A percentile compares a stretch with the other conserved stretches of the same genome.
These are phyloP conservation scores for Hyaloscypha bicolor DNA, from an alignment of 495 filamentous ascomycete genomes.

Conservation along the genomic window DNA sequence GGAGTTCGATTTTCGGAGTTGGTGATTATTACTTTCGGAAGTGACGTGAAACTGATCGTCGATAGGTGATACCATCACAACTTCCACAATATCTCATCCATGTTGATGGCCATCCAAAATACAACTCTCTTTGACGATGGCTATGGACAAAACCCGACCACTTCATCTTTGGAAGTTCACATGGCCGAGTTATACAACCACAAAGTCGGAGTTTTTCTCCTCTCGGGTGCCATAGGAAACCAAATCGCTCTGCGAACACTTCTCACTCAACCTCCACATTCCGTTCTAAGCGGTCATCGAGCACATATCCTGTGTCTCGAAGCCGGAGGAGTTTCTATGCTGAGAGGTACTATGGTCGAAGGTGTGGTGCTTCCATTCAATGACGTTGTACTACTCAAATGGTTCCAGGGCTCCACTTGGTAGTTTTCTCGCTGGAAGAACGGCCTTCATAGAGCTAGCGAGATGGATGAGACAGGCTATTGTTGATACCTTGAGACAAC, in stretches of 20 bases:
- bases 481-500: too few relatives aligned
- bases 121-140: conserved; percentile 77
- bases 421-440: too few relatives aligned
- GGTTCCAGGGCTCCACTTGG: too few relatives aligned
- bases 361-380: conserved; percentile 68
- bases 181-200: conserved; percentile 72
- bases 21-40: conserved; percentile 6
- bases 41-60: background rate
- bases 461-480: too few relatives aligned
- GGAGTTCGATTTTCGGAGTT: conserved; percentile 59
- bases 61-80: conserved; percentile 77
- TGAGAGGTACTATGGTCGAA: conserved; percentile 62
- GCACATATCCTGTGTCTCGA: conserved; percentile 69
- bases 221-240: conserved; percentile 91
- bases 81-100: conserved; percentile 66
- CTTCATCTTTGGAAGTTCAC: conserved; percentile 67
- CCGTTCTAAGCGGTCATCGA: conserved; percentile 66
- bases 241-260: conserved; percentile 73
- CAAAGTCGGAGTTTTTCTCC: conserved; percentile 72
- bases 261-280: conserved; percentile 69
- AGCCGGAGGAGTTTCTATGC: conserved; percentile 64
- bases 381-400: too few relatives aligned
- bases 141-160: conserved; percentile 78
- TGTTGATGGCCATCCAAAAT: conserved; percentile 67
- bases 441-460: too few relatives aligned